phyloP scores from a whole-genome alignment of 208 protist species.

The Vickermania ingenoplastis region DNA sequence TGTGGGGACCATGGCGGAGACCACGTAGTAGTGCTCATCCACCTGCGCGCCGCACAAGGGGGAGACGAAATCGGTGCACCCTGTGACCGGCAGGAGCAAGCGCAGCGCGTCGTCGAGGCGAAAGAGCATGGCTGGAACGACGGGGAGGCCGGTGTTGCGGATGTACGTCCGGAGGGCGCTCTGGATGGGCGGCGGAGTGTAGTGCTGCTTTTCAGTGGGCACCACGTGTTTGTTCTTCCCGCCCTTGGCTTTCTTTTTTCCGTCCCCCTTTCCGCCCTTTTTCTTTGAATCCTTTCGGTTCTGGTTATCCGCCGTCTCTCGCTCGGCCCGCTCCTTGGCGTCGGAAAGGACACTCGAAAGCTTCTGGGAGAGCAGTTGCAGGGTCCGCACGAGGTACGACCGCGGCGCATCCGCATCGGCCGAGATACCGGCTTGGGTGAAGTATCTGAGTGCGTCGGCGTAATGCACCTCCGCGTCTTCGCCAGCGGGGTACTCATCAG shows the following conservation, averaged over 20 bases:
- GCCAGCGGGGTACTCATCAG: conserved; percentile 2
- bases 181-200: neutral
- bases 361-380: neutral
- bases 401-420: neutral
- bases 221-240: neutral
- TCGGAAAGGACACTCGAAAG: neutral
- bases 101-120: conserved; percentile 9
- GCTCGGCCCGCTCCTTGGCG: conserved; percentile 1
- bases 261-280: neutral
- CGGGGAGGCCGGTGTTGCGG: conserved; percentile 4
- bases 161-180: conserved; percentile 7
- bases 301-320: neutral
- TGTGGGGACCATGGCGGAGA: conserved; percentile 37
- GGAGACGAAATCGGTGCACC: conserved; percentile 7
- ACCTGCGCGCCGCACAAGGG: conserved; percentile 15
- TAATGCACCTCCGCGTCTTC: neutral
- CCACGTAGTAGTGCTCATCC: conserved; percentile 6
- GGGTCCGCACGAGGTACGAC: neutral
- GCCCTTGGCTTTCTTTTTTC: neutral
- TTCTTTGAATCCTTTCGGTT: neutral
- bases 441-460: neutral
- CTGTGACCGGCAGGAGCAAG: conserved; percentile 2
- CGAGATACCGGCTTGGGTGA: neutral
- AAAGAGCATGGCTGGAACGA: conserved; percentile 3
- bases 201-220: neutral